These are phyloP conservation scores for Fragaria vesca DNA, from an alignment of 306 rosid species.

Conservation along the genomic window DNA sequence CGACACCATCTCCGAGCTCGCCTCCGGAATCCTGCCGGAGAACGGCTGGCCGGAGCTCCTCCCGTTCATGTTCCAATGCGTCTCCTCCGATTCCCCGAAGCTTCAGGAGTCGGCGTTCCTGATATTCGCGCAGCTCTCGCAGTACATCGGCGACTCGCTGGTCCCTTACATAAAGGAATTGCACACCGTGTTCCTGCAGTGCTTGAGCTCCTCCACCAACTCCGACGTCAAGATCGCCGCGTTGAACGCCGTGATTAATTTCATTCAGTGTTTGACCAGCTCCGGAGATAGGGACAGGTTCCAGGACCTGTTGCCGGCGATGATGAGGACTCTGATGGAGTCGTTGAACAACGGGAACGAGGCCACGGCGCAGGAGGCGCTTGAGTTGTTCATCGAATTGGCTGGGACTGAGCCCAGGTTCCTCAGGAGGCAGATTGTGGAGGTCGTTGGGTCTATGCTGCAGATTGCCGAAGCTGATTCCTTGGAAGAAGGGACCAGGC, in stretches of 20 bases:
- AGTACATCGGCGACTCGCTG: slow-evolving; percentile 80
- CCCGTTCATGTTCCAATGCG: slow-evolving; percentile 92
- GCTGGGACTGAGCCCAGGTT: slow-evolving; percentile 93
- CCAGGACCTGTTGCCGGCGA: slow-evolving; percentile 88
- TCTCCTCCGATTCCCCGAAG: slow-evolving; percentile 71
- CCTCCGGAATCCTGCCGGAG: slow-evolving; percentile 81
- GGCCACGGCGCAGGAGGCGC: slow-evolving; percentile 90
- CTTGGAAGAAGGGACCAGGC: slow-evolving; percentile 85
- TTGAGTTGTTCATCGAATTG: slow-evolving; percentile 81
- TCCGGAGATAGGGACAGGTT: slow-evolving; percentile 81
- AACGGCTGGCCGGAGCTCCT: slow-evolving; percentile 86
- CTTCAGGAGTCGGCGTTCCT: slow-evolving; percentile 84
- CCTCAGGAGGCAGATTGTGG: slow-evolving; percentile 76
- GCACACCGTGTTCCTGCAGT: slow-evolving; percentile 75
- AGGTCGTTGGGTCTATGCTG: slow-evolving; percentile 86
- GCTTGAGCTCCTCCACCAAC: slow-evolving; percentile 49
- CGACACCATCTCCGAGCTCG: slow-evolving; percentile 94
- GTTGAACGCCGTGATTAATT: slow-evolving; percentile 83
- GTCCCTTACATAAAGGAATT: slow-evolving; percentile 76
- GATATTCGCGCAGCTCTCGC: slow-evolving; percentile 89
- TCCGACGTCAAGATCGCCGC: slow-evolving; percentile 86
- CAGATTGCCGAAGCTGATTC: slow-evolving; percentile 92
- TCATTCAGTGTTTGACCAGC: slow-evolving; percentile 78
- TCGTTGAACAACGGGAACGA: slow-evolving; percentile 84
- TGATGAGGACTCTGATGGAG: slow-evolving; percentile 87